A percentile compares a stretch with the other conserved stretches of the same genome.
phyloP scores from a whole-genome alignment of 805 yeast genomes.

The Brettanomyces sp. region DNA sequence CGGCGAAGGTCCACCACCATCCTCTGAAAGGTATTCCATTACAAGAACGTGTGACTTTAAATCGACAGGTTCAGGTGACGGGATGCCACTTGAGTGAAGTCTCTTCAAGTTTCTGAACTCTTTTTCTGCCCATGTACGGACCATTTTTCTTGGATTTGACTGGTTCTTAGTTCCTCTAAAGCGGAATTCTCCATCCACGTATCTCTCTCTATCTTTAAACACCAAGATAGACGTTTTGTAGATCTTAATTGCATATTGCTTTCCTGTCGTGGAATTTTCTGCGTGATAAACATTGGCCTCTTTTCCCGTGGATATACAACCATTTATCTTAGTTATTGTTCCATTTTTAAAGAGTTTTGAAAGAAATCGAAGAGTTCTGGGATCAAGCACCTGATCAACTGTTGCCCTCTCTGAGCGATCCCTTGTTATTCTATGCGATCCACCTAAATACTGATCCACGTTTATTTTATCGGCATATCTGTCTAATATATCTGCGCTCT shows the following conservation, averaged over 20 bases:
- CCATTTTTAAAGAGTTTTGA: constrained; percentile 78
- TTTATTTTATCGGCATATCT: constrained; percentile 58
- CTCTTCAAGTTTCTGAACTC: constrained; percentile 91
- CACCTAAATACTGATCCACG: constrained; percentile 44
- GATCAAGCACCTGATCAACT: constrained; percentile 93
- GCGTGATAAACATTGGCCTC: constrained; percentile 99
- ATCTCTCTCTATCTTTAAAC: constrained; percentile 93
- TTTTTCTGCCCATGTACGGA: constrained; percentile 96
- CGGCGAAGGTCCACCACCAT: constrained; percentile 87
- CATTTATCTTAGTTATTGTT: constrained; percentile 75
- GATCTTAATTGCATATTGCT: constrained; percentile 81
- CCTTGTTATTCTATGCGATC: constrained; percentile 50
- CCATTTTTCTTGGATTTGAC: constrained; percentile 95
- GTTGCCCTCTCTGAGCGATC: constrained; percentile 95
- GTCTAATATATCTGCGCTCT: constrained; percentile 44
- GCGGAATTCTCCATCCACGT: constrained; percentile 92
- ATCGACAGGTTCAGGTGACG: constrained; percentile 90
- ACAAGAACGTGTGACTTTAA: constrained; percentile 83
- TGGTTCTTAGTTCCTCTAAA: constrained; percentile 78
- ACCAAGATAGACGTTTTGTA: constrained; percentile 94
- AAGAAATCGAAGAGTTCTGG: constrained; percentile 79
- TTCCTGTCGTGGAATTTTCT: constrained; percentile 30
- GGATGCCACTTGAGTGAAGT: constrained; percentile 66
- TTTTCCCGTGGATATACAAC: constrained; percentile 93
- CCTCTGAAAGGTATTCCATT: constrained; percentile 80